Evolutionary conservation across 441 rosid species (phyloP), one percentile per base, ranked within the genome.

Genomic region (Croton laevigatus): DNA sequence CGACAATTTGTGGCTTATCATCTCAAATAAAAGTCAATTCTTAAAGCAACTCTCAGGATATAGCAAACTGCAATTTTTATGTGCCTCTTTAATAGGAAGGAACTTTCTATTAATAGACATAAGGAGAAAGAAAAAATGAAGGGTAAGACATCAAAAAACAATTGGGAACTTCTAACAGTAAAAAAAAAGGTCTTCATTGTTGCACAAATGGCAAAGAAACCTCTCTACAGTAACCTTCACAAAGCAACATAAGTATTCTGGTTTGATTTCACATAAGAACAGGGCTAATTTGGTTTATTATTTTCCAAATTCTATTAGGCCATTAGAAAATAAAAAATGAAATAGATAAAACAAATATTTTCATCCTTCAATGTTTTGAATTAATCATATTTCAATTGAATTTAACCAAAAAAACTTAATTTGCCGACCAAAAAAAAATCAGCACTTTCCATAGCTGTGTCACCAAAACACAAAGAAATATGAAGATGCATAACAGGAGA

Each of bases 1-100:
- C n/a, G n/a, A n/a, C 55, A 63, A 42, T 51, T 38, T 10, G 55
- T 63, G 65, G 48, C 61, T 55, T 27, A 27, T 27, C 22, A 23
- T 34, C 36, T 58, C 40, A 54, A 54, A 63, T 45, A 27, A 38
- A 10, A 34, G 10, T 51, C 23, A 48, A 52, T 27, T 11, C 12
- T 23, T 57, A 2, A 0, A 57, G 17, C 4, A 4, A 57, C 12
- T 52, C 36, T 23, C 36, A 11, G 36, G 17, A 57, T 23, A 57
- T 57, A 17, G 34, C 34, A 1, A 27, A 0, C 59, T 9, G 14
- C 12, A n/a, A n/a, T 19, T 11, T 19, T 10, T 53, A 14, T 10
- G 5, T 48, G 5, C 14, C 58, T 53, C 3, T 20, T 53, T 48
- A 11, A 45, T 19, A 44, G 27, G 4, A 62, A 10, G 10, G 19